A percentile compares a stretch with the other conserved stretches of the same genome.
These are phyloP conservation scores for Cryphonectria japonica DNA, from an alignment of 2,329 filamentous ascomycete species.

Conservation along the genomic window DNA sequence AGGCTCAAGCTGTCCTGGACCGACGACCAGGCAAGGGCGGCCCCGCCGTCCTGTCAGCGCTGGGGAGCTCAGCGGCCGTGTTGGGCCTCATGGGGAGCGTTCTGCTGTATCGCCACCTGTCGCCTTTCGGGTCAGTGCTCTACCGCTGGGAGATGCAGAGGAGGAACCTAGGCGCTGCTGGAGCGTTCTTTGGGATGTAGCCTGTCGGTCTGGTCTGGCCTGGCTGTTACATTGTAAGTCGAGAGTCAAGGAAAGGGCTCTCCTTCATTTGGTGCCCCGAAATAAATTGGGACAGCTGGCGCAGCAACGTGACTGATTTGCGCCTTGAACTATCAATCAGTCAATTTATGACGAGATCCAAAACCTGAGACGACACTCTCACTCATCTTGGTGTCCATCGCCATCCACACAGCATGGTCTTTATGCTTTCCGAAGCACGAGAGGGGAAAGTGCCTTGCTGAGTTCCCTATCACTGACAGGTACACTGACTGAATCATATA, in stretches of 20 bases:
- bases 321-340: too few species aligned
- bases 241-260: too few species aligned
- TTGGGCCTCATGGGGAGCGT: constrained; percentile 21
- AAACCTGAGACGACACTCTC: too few species aligned
- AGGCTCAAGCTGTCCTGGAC: background rate
- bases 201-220: background rate
- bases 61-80: constrained; percentile 19
- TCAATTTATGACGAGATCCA: too few species aligned
- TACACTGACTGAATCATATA: too few species aligned
- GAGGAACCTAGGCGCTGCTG: constrained; percentile 22
- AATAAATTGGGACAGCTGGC: background rate
- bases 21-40: background rate
- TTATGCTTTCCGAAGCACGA: too few species aligned
- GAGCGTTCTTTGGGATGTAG: constrained; percentile 24
- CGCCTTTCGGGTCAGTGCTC: constrained; percentile 24
- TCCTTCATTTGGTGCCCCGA: background rate
- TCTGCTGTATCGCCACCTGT: constrained; percentile 29
- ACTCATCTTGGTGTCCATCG: too few species aligned
- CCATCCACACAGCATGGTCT: too few species aligned
- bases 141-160: constrained; percentile 27
- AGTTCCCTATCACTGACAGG: too few species aligned
- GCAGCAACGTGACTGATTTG: too few species aligned
- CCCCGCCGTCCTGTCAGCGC: constrained; percentile 3
- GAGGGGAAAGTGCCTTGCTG: too few species aligned
- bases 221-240: background rate